Evolutionary conservation across 1,284 basidiomycete species (phyloP).

Genomic region (Pterula multifida): DNA sequence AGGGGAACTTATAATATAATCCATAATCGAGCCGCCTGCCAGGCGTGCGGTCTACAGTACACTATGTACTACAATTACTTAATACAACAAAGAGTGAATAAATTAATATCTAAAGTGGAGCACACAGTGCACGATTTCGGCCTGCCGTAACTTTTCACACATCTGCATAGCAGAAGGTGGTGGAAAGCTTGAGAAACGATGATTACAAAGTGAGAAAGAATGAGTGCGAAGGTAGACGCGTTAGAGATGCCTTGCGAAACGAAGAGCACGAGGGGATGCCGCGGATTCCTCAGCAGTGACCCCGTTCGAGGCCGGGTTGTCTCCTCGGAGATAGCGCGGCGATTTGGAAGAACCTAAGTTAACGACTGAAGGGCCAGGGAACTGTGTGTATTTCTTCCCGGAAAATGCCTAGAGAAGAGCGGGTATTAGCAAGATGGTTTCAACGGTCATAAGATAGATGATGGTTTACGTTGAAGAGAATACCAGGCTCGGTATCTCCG

Average conservation of each 20-base stretch:
- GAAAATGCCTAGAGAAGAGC: neutral
- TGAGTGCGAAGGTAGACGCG: neutral
- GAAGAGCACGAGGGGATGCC: neutral
- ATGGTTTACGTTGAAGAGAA: slow-evolving; percentile 24
- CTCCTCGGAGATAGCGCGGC: neutral
- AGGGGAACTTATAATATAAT: no score
- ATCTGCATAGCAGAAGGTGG: neutral
- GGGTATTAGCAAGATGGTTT: slow-evolving; percentile 20
- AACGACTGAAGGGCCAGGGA: neutral
- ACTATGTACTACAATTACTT: no score
- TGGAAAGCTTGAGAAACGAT: neutral
- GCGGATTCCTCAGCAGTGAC: no score
- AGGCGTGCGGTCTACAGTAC: no score
- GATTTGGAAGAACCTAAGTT: neutral
- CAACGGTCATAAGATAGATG: neutral
- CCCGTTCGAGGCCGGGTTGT: no score
- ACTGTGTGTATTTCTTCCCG: neutral
- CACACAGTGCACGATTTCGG: no score
- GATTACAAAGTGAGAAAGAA: neutral
- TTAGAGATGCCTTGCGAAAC: neutral
- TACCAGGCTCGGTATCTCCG: slow-evolving; percentile 33
- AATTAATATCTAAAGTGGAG: no score
- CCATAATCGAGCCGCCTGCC: no score
- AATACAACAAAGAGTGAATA: no score
- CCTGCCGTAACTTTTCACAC: no score